Evolutionary conservation across 179 eudicot genomes (phyloP), one percentile per base, ranked within the genome.

Genomic region (Patellifolia procumbens): DNA sequence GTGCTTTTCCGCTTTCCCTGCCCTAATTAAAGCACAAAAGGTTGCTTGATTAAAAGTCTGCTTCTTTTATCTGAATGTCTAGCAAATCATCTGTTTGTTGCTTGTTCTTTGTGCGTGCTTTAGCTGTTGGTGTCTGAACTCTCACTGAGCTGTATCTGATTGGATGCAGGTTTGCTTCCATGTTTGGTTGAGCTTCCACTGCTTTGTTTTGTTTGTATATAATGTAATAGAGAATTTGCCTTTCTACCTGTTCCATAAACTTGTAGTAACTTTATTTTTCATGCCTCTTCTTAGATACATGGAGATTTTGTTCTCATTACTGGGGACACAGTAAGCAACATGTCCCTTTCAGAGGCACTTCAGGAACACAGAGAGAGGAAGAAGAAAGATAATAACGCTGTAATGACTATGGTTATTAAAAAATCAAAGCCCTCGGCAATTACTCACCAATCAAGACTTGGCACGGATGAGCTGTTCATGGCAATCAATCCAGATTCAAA

Each of bases 301-400:
- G 98, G 96, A 74, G 98, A 92, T 87, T 94, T 94, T 69, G 72
- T 94, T 60, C 97, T 94, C 75, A 82, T 94, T 70, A 81, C 90
- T 74, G 98, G 98, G 75, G 98, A 94, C 79, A 94, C 97, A 37
- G 85, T 92, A 72, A 91, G 97, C 89, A 94, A 92, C 85, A 94
- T 94, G 96, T 83, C 93, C 39, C 91, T 92, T 16, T 83, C 88
- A 1, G 86, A 87, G 83, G 97, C 88, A 74, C 92, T 94, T 79
- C 87, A 86, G 81, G 93, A 94, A 72, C 98, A 94, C 85, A 92
- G 87, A 81, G 98, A 94, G 68, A 92, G 98, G 82, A 86, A 81
- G 81, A 92, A 86, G 85, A 91, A 86, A 80, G 97, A 94, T 78
- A 86, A 81, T 62, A 89, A 94, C 82, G 96, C 97, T 68, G 96